These are phyloP conservation scores for Acanthamoeba healyi DNA, from an alignment of 208 protist genomes.

Conservation along the genomic window DNA sequence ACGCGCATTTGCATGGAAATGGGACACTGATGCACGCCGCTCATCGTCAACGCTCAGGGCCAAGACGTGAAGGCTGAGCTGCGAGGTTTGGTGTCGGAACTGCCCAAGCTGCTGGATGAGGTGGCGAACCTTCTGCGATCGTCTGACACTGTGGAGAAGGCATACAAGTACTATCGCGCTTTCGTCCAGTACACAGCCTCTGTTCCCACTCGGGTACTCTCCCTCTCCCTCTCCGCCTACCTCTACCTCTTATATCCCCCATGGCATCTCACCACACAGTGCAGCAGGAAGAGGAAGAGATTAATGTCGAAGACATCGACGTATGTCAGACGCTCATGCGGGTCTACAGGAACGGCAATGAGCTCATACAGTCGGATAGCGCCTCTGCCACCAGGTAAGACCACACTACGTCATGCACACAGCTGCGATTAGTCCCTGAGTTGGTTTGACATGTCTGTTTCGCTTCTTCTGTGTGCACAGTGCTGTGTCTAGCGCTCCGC, in stretches of 20 bases:
- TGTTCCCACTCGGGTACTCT: background rate
- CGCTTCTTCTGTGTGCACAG: no score
- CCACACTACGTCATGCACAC: background rate
- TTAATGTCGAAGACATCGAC: no score
- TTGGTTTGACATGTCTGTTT: no score
- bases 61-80: conserved; percentile 39
- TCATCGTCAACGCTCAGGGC: background rate
- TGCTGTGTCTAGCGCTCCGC: background rate
- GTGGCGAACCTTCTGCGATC: background rate
- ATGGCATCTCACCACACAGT: no score
- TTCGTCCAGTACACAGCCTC: conserved; percentile 16
- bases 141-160: background rate
- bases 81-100: conserved; percentile 17
- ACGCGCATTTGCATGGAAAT: no score
- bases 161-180: background rate
- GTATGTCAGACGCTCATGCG: conserved; percentile 20
- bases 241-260: no score
- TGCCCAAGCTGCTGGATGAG: conserved; percentile 19
- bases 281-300: background rate
- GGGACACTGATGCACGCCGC: no score
- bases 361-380: background rate
- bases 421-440: no score
- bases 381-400: background rate
- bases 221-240: no score
- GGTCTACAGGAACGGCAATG: conserved; percentile 23